These are phyloP conservation scores for Alternaria incomplexa DNA, from an alignment of 2,329 filamentous ascomycete genomes.

Conservation along the genomic window DNA sequence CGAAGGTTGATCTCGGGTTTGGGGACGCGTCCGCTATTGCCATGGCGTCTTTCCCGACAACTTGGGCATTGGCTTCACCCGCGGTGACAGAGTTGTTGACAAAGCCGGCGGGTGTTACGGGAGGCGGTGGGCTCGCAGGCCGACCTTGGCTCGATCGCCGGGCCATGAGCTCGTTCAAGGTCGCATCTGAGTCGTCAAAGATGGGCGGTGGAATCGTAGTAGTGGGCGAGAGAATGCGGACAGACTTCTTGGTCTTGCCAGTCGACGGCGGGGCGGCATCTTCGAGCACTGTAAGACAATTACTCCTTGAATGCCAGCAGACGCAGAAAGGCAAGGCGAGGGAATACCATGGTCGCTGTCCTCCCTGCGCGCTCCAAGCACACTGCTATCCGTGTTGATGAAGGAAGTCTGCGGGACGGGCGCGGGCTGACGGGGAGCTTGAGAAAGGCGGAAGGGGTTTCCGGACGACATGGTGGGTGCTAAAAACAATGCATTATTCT, in stretches of 20 bases:
- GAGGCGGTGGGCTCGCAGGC: conserved; percentile 25
- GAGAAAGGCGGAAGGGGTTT: conserved; percentile 49
- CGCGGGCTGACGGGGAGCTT: conserved; percentile 31
- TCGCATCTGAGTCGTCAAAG: conserved; percentile 27
- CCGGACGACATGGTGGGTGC: conserved; percentile 46
- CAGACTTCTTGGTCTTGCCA: conserved; percentile 62
- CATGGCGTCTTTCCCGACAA: conserved; percentile 29
- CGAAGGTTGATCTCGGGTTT: conserved; percentile 27
- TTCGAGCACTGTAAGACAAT: conserved; percentile 42
- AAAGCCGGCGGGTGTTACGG: conserved; percentile 22
- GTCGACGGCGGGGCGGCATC: conserved; percentile 25
- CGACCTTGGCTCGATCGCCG: conserved; percentile 18
- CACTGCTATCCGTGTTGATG: conserved; percentile 30
- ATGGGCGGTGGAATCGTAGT: conserved; percentile 45
- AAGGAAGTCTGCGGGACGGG: conserved; percentile 35
- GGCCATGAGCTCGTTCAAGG: conserved; percentile 21
- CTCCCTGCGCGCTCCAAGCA: conserved; percentile 24
- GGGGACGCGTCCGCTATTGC: conserved; percentile 29
- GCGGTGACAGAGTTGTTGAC: conserved; percentile 23
- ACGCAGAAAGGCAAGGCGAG: conserved; percentile 28
- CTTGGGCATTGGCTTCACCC: conserved; percentile 20
- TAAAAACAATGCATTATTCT: conserved; percentile 49
- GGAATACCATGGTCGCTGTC: conserved; percentile 42
- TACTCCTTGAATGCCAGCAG: conserved; percentile 38
- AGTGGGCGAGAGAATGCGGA: conserved; percentile 59